Conservation (phyloP, 148 eudicot genomes). For the Fagopyrum tataricum region DNA sequence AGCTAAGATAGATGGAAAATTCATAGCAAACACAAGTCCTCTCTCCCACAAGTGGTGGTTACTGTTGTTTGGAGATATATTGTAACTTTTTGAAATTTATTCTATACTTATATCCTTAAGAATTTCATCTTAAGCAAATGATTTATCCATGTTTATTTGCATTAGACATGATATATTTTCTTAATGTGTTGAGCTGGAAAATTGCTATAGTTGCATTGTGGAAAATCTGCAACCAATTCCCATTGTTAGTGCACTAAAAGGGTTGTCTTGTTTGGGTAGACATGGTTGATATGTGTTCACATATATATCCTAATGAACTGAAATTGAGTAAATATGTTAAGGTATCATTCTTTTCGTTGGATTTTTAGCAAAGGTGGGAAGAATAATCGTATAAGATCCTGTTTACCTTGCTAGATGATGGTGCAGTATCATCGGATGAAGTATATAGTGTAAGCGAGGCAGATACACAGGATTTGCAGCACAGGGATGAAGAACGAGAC, state of each 20-base stretch:
- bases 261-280: not conserved
- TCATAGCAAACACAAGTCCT: not conserved
- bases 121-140: not conserved
- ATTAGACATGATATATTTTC: not conserved
- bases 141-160: not conserved
- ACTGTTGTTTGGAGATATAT: not conserved
- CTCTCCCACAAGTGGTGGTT: not conserved
- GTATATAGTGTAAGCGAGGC: not conserved
- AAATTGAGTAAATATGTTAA: not conserved
- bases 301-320: not conserved
- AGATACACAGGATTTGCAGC: not conserved
- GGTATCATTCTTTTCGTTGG: not conserved
- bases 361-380: not conserved
- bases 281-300: not conserved
- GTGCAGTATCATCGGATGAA: not conserved
- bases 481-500: conserved; percentile 1
- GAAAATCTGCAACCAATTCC: not conserved
- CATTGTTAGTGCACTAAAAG: not conserved
- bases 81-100: not conserved
- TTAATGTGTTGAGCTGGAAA: not conserved
- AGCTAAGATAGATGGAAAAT: not conserved
- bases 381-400: not conserved
- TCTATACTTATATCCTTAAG: not conserved
- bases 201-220: not conserved
- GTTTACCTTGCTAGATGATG: not conserved